These are phyloP conservation scores for Paraconiothyrium brasiliense DNA, from an alignment of 2,329 filamentous ascomycete species.

Conservation along the genomic window DNA sequence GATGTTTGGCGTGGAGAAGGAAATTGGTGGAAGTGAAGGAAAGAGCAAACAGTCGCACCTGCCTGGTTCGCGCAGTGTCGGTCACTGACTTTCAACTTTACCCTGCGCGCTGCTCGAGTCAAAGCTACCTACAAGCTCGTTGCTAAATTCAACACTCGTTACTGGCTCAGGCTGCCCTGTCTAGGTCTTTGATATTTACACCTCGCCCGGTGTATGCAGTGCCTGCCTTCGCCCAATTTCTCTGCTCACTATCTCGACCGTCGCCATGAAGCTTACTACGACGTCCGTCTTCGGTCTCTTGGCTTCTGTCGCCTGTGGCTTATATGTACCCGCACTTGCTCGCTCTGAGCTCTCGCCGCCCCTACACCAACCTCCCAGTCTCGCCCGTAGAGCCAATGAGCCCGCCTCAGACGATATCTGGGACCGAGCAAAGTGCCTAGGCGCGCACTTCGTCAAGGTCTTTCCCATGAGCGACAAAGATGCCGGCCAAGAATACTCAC, in stretches of 20 bases:
- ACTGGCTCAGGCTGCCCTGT: background rate
- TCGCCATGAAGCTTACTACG: background rate
- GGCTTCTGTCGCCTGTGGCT: background rate
- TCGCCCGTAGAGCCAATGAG: background rate
- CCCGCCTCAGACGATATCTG: conserved; percentile 7
- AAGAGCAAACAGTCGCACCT: background rate
- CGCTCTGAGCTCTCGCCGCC: background rate
- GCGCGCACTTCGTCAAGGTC: background rate
- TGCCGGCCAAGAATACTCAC: background rate
- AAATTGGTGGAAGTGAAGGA: background rate
- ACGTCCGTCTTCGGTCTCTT: background rate
- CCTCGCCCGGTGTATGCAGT: background rate
- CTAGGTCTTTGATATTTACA: background rate
- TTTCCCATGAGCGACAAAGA: conserved; percentile 5
- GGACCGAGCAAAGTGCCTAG: background rate
- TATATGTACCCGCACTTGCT: background rate
- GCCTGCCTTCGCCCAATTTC: background rate
- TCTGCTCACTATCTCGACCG: background rate
- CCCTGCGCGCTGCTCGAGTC: background rate
- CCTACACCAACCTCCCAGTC: too few relatives aligned
- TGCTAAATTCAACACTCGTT: background rate
- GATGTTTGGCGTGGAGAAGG: too few relatives aligned
- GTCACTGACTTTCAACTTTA: background rate
- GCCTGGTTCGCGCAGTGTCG: background rate
- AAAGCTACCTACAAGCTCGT: background rate